These are phyloP conservation scores for Aphanomyces invadans DNA, from an alignment of 352 stramenopile species.

Conservation along the genomic window DNA sequence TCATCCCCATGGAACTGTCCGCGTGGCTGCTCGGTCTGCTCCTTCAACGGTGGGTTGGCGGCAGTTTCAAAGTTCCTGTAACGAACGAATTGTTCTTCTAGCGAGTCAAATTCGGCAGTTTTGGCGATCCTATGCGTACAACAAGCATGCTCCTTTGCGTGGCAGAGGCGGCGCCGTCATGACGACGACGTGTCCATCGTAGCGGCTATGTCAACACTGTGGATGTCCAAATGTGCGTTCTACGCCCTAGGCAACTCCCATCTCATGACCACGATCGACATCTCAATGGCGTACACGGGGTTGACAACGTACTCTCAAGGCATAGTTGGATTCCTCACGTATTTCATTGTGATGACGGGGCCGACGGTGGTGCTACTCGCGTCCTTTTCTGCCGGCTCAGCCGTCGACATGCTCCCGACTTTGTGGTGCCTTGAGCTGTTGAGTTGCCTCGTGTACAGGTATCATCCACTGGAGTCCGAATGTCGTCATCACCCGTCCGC, in stretches of 20 bases:
- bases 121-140: not conserved
- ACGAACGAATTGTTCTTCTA: not conserved
- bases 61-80: not conserved
- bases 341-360: conserved; percentile 64
- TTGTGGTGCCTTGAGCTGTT: conserved; percentile 6
- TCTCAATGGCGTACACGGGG: conserved; percentile 81
- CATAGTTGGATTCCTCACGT: conserved; percentile 67
- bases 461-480: not conserved
- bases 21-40: conserved; percentile 19
- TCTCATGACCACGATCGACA: conserved; percentile 84
- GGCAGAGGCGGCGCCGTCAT: not conserved
- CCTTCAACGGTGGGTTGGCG: conserved; percentile 12
- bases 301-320: conserved; percentile 66
- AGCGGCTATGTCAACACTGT: too few species aligned
- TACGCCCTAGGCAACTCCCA: conserved; percentile 85
- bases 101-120: not conserved
- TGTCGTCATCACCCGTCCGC: not conserved
- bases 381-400: not conserved
- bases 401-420: not conserved
- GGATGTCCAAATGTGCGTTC: conserved; percentile 59
- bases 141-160: not conserved
- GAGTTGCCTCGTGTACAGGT: conserved; percentile 17
- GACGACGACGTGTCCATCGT: not conserved
- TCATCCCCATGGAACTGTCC: not conserved
- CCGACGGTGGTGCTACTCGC: conserved; percentile 35